Base-by-base conservation (phyloP, 306 rosid genomes). In the Delonix regia region DNA sequence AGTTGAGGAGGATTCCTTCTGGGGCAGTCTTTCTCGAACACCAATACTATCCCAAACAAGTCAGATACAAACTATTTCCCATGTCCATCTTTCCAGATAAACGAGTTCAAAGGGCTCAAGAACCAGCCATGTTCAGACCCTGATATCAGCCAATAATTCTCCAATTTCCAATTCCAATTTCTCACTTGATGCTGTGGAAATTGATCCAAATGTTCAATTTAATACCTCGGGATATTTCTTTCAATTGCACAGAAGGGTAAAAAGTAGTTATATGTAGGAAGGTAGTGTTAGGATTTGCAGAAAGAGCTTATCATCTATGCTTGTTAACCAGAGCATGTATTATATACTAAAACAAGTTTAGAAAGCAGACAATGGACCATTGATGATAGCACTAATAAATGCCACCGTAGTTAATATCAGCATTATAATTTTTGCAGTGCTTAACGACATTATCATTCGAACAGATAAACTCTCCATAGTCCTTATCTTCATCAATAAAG, bases 141-240 rank as follows among this genome's bases (percentile, higher is more conserved):
- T 18, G 90, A 85, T 55, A 76, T 95, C 92, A 57, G 81, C 83
- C 21, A 83, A 91, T 78, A 91, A 86, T 57, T 92, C 95, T 60
- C 92, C 96, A 27, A 89, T 89, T 62, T 88, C 88, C 5, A 89
- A 87, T 52, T 76, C 91, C 82, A 88, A 86, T 74, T 92, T 92
- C 85, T 57, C 91, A 51, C 86, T 87, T 75, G 93, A 91, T 62
- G 82, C 78, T 6, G 87, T 36, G 47, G 89, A 88, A 38, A 56
- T 85, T 47, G 90, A 90, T 61, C 88, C 89, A 30, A 84, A 86
- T 84, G 89, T 92, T 85, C 89, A 87, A 18, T 88, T 89, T 81
- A 87, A 88, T 60, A 28, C 82, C 81, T 80, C 83, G 93, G 94
- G 86, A 12, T 83, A 89, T 85, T 90, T 92, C 89, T 84, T 74